A percentile compares a stretch with the other conserved stretches of the same genome.
Conservation (phyloP, 1,284 basidiomycete genomes). For the Ustilago esculenta region DNA sequence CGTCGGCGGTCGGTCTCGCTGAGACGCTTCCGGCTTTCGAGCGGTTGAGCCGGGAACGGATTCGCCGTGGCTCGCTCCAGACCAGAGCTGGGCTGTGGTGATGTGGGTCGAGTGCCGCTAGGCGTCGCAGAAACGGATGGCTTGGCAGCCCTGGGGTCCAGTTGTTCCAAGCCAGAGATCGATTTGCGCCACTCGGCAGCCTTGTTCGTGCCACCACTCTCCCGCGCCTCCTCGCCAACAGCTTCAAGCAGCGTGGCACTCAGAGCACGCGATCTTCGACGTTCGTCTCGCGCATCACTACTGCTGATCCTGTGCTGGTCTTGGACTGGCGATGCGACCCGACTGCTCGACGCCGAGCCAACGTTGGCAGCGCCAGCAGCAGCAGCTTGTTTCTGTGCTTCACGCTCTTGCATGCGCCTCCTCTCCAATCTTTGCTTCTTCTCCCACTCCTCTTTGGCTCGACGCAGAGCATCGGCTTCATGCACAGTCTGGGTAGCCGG, state of each 20-base stretch:
- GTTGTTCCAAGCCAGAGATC: constrained; percentile 30
- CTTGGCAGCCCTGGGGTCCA: constrained; percentile 25
- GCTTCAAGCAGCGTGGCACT: constrained; percentile 39
- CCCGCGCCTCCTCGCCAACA: constrained; percentile 30
- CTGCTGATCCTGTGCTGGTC: constrained; percentile 7
- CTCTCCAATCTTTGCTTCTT: constrained; percentile 35
- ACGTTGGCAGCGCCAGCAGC: constrained; percentile 20
- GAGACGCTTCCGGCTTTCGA: constrained; percentile 17
- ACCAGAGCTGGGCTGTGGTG: constrained; percentile 12
- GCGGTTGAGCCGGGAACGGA: constrained; percentile 25
- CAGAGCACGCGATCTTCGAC: constrained; percentile 33
- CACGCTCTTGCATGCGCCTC: constrained; percentile 39
- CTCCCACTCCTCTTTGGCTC: constrained; percentile 51
- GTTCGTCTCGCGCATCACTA: constrained; percentile 20
- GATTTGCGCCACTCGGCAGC: constrained; percentile 44
- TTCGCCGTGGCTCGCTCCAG: constrained; percentile 3
- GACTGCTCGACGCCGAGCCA: constrained; percentile 16
- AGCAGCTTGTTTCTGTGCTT: constrained; percentile 31
- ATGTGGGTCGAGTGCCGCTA: constrained; percentile 27
- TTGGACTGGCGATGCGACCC: constrained; percentile 19
- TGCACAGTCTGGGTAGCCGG: constrained; percentile 42
- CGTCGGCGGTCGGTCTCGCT: constrained; percentile 46
- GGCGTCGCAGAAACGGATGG: constrained; percentile 16
- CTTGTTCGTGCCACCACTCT: constrained; percentile 7
- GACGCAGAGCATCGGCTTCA: constrained; percentile 39